Conservation (phyloP, 176 grass and related monocot species). For the Eleusine indica region DNA sequence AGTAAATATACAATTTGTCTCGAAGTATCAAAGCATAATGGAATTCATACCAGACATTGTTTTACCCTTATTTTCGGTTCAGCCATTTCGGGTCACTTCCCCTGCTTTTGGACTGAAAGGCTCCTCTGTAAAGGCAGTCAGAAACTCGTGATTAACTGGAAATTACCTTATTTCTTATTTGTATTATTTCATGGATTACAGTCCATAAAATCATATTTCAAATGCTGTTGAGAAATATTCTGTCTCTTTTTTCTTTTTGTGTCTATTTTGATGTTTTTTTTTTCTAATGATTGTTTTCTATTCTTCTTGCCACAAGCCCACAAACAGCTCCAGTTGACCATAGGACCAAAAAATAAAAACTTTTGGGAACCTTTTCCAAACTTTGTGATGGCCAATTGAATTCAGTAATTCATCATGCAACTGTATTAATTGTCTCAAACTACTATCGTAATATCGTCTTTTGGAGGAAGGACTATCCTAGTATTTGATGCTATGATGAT, state of each 20-base stretch:
- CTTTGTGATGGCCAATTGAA: not conserved
- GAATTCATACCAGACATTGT: not conserved
- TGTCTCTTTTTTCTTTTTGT: not conserved
- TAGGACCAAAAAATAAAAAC: not conserved
- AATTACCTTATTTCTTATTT: not conserved
- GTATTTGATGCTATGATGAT: too few relatives aligned
- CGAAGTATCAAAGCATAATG: not conserved
- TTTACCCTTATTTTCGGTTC: not conserved
- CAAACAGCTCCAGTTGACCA: not conserved
- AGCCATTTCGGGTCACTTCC: not conserved
- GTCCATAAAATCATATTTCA: not conserved
- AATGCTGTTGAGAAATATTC: too few relatives aligned
- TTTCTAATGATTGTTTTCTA: not conserved
- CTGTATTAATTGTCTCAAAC: not conserved
- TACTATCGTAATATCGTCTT: not conserved
- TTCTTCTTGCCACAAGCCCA: not conserved
- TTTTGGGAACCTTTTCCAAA: not conserved
- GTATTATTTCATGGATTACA: not conserved
- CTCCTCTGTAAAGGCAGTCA: not conserved
- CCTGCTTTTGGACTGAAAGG: not conserved
- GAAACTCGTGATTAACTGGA: not conserved
- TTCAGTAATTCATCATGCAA: not conserved
- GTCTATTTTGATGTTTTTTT: not conserved
- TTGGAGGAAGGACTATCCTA: too few relatives aligned
- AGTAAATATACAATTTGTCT: not conserved